Conservation (phyloP, 805 yeast genomes). For the Metschnikowia kofuensis region DNA sequence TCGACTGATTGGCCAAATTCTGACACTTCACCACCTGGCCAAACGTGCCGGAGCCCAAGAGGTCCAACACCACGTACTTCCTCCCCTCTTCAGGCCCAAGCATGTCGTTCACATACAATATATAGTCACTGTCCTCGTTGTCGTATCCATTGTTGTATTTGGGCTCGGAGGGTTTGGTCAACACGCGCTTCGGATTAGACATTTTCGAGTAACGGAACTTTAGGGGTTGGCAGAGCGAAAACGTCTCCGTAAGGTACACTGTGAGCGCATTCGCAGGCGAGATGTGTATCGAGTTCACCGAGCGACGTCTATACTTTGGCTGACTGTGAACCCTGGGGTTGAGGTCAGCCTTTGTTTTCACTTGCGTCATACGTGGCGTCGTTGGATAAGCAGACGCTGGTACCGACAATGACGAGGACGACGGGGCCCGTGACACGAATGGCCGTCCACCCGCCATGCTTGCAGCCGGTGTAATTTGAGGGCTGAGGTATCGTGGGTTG, state of each 20-base stretch:
- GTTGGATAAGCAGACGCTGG: neutral
- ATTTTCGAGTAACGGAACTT: slow-evolving; percentile 76
- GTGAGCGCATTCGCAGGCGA: slow-evolving; percentile 84
- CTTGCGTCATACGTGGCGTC: slow-evolving; percentile 48
- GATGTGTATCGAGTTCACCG: slow-evolving; percentile 58
- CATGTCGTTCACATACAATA: slow-evolving; percentile 90
- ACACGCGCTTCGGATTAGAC: slow-evolving; percentile 85
- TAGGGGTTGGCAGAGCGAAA: slow-evolving; percentile 75
- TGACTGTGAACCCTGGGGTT: slow-evolving; percentile 58
- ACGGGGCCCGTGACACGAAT: slow-evolving; percentile 1
- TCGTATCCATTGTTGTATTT: slow-evolving; percentile 78
- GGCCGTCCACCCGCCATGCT: neutral
- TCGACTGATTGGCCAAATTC: slow-evolving; percentile 70
- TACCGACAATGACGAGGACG: neutral
- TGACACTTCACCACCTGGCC: slow-evolving; percentile 98
- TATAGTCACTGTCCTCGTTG: slow-evolving; percentile 86
- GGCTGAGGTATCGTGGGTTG: slow-evolving; percentile 11
- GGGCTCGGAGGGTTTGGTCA: slow-evolving; percentile 90
- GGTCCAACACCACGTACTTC: slow-evolving; percentile 83
- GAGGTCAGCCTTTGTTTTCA: slow-evolving; percentile 48
- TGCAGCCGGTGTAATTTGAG: slow-evolving; percentile 9
- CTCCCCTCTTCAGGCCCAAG: slow-evolving; percentile 82
- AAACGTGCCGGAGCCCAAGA: slow-evolving; percentile 95
- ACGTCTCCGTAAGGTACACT: slow-evolving; percentile 72
- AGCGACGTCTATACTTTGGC: slow-evolving; percentile 71